Evolutionary conservation across 2,329 filamentous ascomycete genomes (phyloP), one percentile per base, ranked within the genome.

Genomic region (Penicillium sp.): DNA sequence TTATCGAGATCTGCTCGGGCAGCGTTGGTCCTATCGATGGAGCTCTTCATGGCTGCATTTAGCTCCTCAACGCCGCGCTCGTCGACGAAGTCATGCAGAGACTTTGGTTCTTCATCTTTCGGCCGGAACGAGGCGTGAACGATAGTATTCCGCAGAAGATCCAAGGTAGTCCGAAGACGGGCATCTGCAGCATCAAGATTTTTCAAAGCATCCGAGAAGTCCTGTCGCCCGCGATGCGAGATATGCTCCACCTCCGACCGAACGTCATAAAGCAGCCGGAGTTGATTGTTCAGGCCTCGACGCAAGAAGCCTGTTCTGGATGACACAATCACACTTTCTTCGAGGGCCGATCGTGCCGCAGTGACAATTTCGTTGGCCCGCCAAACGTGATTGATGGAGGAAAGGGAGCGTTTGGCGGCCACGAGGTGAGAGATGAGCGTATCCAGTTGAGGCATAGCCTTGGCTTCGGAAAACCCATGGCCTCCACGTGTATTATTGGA

Each of bases 331-430:
- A 92, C 89, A 53, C 89, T 89, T 68, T 95, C 90, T 73, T 96
- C 91, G 66, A 97, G 84, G 37, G 91, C 86, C 35, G 84, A 81
- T 37, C 92, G 89, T 4, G 93, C 92, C 15, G 86, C 83, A 22
- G 87, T 92, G 49, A 95, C 90, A 59, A 97, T 88, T 72, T 96
- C 91, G 73, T 95, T 93, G 67, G 93, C 93, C 62, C 91, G 91
- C 74, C 91, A 89, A 56, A 97, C 92, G 63, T 91, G 88, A 45
- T 84, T 87, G 75, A 96, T 93, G 12, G 92, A 92, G 17, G 91
- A 91, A 4, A 98, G 85, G 1, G 93, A 93, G 49, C 92, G 88
- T 76, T 97, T 97, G 9, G 94, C 91, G 33, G 90, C 89, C 44
- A 97, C 87, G 38, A 97, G 89, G 78, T 96, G 89, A 57, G 88